These are phyloP conservation scores for Geotrichum restrictum DNA, from an alignment of 1,139 yeast species.

Conservation along the genomic window DNA sequence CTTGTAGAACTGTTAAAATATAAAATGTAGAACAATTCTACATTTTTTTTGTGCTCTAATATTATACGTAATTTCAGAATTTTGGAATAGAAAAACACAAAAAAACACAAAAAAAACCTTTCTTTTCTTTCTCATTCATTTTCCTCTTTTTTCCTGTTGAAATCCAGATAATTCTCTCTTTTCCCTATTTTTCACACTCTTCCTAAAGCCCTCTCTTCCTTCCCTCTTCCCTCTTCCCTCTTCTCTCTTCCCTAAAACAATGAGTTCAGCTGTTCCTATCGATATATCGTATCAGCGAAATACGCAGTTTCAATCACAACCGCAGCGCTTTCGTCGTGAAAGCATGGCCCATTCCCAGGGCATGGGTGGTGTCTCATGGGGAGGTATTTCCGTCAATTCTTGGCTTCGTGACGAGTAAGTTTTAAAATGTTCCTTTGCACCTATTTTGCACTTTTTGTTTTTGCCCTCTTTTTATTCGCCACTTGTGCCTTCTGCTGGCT, in stretches of 20 bases:
- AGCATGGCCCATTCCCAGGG: conserved; percentile 95
- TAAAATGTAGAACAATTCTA: too few species aligned
- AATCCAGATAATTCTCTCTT: not conserved
- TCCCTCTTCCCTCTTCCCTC: not conserved
- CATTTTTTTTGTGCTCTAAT: too few species aligned
- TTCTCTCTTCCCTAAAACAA: conserved; percentile 14
- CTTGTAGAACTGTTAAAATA: too few species aligned
- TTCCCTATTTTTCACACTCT: not conserved
- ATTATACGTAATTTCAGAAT: too few species aligned
- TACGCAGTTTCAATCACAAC: conserved; percentile 23
- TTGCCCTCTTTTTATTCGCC: not conserved
- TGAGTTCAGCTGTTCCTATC: conserved; percentile 42
- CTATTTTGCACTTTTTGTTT: conserved; percentile 24
- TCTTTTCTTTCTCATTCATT: too few species aligned
- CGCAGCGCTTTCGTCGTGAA: conserved; percentile 60
- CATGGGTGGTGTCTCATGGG: conserved; percentile 98
- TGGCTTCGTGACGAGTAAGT: conserved; percentile 92
- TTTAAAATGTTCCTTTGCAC: not conserved
- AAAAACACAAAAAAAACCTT: too few species aligned
- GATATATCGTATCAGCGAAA: conserved; percentile 40
- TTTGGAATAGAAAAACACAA: too few species aligned
- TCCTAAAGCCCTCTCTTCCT: not conserved
- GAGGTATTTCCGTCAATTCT: conserved; percentile 72
- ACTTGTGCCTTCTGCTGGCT: too few species aligned
- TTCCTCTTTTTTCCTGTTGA: not conserved